Conservation (phyloP, 176 grass and related monocot genomes). For the Oryza glaberrima region DNA sequence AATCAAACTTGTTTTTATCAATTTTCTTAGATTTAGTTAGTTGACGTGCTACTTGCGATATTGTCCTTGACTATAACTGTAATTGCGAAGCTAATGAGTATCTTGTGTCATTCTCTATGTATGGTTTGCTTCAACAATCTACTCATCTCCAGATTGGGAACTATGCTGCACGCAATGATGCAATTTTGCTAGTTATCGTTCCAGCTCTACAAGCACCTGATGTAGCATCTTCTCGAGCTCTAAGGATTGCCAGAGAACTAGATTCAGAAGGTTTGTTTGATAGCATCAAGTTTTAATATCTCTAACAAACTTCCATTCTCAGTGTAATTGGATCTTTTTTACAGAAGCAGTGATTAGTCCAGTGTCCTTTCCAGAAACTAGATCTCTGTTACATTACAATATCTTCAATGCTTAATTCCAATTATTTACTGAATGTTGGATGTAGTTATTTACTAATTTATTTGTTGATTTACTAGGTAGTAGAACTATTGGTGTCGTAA, state of each 20-base stretch:
- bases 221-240: conserved; percentile 74
- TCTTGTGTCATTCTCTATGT: conserved; percentile 17
- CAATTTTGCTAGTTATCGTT: conserved; percentile 73
- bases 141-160: conserved; percentile 52
- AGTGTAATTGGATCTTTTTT: neutral
- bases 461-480: conserved; percentile 61
- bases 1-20: neutral
- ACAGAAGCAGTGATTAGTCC: neutral
- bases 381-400: too few species aligned
- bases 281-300: neutral
- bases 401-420: neutral
- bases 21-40: neutral
- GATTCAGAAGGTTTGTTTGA: conserved; percentile 69
- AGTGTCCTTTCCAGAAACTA: neutral
- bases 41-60: neutral
- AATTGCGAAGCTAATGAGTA: conserved; percentile 28
- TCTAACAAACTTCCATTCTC: neutral
- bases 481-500: conserved; percentile 82
- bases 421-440: conserved; percentile 16
- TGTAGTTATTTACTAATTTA: conserved; percentile 25
- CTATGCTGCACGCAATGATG: conserved; percentile 71
- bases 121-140: conserved; percentile 26
- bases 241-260: conserved; percentile 74
- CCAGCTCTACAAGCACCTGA: conserved; percentile 85
- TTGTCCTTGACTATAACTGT: neutral